Evolutionary conservation across 2,329 filamentous ascomycete species (phyloP), one percentile per base, ranked within the genome.

Genomic region (Cercospora janseana): DNA sequence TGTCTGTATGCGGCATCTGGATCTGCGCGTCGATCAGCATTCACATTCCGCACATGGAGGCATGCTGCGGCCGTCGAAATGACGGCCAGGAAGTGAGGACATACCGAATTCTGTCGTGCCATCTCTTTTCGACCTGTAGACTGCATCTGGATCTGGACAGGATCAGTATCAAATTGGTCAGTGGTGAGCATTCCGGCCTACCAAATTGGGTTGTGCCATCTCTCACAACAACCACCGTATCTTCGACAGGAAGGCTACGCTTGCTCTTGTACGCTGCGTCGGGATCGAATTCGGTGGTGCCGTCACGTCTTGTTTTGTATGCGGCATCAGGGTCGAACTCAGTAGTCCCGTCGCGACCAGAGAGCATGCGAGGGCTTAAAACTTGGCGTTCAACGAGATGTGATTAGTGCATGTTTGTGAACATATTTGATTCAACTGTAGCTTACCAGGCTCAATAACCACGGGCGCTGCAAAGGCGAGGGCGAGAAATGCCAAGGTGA

Each of bases 41-140:
- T n/a, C n/a, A n/a, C n/a, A n/a, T n/a, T n/a, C n/a, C n/a, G n/a
- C n/a, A n/a, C n/a, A n/a, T n/a, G n/a, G n/a, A n/a, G n/a, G n/a
- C 43, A 49, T 23, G 28, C 37, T 15, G 46, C 46, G 24, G 42
- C 46, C 21, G 46, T 21, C 24, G 6, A 20, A 32, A 10, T 10
- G 13, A 20, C 15, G 6, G n/a, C 23, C 15, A 29, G n/a, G 23
- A 21, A 12, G n/a, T 12, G 18, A 28, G 7, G 12, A 13, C 34
- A 13, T 40, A 43, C 41, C 44, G 16, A 54, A 54, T 29, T 54
- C 51, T 18, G 51, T 54, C 6, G 46, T 50, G 24, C 51, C 51
- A 34, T 54, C 51, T 3, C 50, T 21, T 47, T 4, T 12, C 23
- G 26, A 43, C 15, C 16, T 51, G 29, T 52, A 52, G 16, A 35